Base-by-base conservation (phyloP, 768 basidiomycete genomes). In the Agrocybe praecox region DNA sequence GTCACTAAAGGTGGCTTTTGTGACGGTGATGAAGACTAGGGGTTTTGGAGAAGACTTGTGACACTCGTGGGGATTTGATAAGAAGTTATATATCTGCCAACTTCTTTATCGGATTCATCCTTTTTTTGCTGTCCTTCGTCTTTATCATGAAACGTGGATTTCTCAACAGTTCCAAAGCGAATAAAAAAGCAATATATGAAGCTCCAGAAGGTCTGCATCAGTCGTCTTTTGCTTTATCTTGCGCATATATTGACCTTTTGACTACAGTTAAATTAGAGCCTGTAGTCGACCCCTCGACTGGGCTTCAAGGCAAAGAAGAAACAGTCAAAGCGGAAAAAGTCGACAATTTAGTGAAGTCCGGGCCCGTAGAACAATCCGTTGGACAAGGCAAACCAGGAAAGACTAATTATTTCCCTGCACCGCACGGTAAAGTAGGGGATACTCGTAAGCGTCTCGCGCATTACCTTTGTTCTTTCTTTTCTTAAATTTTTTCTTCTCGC, bases 71-170 rank as follows among this genome's bases (percentile, higher is more conserved):
- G 26, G 26, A 29, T 5, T 5, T 29, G 26, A 29, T 29, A 9
- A n/a, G n/a, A n/a, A n/a, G n/a, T n/a, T n/a, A n/a, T n/a, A n/a
- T n/a, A n/a, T n/a, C n/a, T n/a, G 26, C 26, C 26, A 29, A 29
- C 26, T 29, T 5, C 26, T 29, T 29, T 29, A 29, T 29, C 26
- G 26, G 26, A 29, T 29, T 29, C 26, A 9, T 40, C 14, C 36
- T 40, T 40, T 40, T 40, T 29, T 9, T 29, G 9, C 26, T 9
- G 26, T 29, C 26, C n/a, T n/a, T 29, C 26, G 4, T 5, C 26
- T 9, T 29, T 29, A 14, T 12, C 23, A 69, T 67, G 68, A 66
- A 63, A 36, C 62, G 67, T 24, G 68, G 68, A 33, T 69, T 69
- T 50, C 55, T 69, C 23, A 69, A 66, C 46, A 56, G 49, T 29